Percentiles rank a stretch among this genome's conserved stretches.
These are phyloP conservation scores for Cryoendolithus antarcticus DNA, from an alignment of 2,329 filamentous ascomycete species.

Conservation along the genomic window DNA sequence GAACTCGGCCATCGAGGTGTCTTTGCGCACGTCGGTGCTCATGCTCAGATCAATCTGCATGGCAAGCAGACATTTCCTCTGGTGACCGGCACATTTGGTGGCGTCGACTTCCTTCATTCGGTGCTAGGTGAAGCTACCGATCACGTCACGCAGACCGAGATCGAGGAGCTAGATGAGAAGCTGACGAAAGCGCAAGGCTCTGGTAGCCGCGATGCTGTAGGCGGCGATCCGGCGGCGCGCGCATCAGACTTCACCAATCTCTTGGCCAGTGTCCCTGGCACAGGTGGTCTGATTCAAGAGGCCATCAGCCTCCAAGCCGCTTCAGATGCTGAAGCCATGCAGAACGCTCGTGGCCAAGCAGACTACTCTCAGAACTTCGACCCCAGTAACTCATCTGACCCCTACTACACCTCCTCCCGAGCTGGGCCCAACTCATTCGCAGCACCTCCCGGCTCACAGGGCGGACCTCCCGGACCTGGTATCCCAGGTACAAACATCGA, in stretches of 20 bases:
- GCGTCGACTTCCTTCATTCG: slow-evolving; percentile 38
- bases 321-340: slow-evolving; percentile 34
- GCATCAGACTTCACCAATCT: slow-evolving; percentile 50
- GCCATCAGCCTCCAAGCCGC: slow-evolving; percentile 33
- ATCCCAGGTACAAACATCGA: slow-evolving; percentile 73
- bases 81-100: slow-evolving; percentile 42
- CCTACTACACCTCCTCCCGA: slow-evolving; percentile 24
- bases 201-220: slow-evolving; percentile 18
- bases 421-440: slow-evolving; percentile 21
- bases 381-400: not conserved
- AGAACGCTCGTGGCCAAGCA: slow-evolving; percentile 24
- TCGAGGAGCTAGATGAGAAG: slow-evolving; percentile 34
- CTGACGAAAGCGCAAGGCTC: slow-evolving; percentile 28
- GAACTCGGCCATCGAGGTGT: slow-evolving; percentile 40
- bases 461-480: slow-evolving; percentile 26
- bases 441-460: slow-evolving; percentile 27
- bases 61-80: slow-evolving; percentile 39
- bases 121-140: slow-evolving; percentile 39
- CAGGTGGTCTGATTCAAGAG: slow-evolving; percentile 33
- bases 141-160: slow-evolving; percentile 36
- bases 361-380: slow-evolving; percentile 9
- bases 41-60: slow-evolving; percentile 32
- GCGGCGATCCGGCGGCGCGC: slow-evolving; percentile 18
- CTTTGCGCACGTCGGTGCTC: slow-evolving; percentile 39
- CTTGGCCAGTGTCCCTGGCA: slow-evolving; percentile 59